Evolutionary conservation across 2,329 filamentous ascomycete genomes (phyloP).

Genomic region (Cercospora zeae-maydis): DNA sequence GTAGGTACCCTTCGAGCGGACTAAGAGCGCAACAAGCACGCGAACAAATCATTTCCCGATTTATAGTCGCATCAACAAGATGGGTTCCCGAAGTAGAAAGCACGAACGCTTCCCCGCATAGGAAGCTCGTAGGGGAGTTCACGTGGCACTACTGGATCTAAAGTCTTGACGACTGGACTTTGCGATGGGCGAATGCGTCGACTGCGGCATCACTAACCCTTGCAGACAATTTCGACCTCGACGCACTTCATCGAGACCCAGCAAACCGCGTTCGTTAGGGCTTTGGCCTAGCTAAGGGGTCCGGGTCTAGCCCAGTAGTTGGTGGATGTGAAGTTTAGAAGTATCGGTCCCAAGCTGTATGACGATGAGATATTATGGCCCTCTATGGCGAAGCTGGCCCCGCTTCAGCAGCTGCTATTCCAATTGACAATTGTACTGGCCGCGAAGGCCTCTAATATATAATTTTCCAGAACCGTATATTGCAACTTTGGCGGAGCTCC

Average conservation of each 20-base stretch:
- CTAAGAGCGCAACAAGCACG: neutral
- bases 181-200: neutral
- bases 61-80: neutral
- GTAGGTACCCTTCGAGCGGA: neutral
- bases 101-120: neutral
- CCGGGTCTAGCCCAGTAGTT: neutral
- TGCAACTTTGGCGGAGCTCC: neutral
- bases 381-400: neutral
- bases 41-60: neutral
- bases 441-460: neutral
- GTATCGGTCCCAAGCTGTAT: neutral
- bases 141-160: neutral
- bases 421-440: neutral
- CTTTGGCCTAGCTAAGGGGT: neutral
- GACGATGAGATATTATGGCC: neutral
- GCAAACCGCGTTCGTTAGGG: neutral
- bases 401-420: neutral
- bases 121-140: neutral
- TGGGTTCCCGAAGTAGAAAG: neutral
- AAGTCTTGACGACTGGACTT: neutral
- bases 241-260: neutral
- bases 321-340: neutral
- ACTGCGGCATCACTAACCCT: neutral
- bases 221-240: neutral
- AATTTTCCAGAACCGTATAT: neutral